Evolutionary conservation across 2,329 filamentous ascomycete species (phyloP).

Genomic region (Proliferodiscus dingleyae): DNA sequence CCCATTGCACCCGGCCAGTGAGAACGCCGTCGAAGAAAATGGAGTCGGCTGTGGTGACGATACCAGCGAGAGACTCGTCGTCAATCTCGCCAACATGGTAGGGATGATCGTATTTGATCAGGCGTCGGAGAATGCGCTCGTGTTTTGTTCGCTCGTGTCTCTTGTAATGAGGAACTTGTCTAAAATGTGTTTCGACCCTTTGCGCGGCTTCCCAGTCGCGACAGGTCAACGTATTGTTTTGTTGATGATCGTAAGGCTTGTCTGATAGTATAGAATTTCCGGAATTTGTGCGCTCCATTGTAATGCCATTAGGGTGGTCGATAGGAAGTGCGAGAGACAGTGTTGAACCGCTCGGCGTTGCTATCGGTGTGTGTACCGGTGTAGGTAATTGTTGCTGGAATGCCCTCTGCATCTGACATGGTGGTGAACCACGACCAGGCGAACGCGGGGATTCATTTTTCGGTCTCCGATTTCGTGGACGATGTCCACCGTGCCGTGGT

Average conservation of each 20-base stretch:
- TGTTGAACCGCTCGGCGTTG: conserved; percentile 8
- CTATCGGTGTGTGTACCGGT: conserved; percentile 14
- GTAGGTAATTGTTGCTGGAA: conserved; percentile 10
- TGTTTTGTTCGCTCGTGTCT: conserved; percentile 30
- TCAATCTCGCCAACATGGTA: conserved; percentile 50
- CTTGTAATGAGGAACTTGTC: conserved; percentile 11
- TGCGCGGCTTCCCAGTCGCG: conserved; percentile 21
- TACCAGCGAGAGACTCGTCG: conserved; percentile 50
- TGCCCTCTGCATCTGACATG: conserved; percentile 10
- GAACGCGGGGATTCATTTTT: conserved; percentile 13
- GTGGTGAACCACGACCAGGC: conserved; percentile 9
- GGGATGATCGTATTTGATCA: conserved; percentile 46
- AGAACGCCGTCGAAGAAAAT: conserved; percentile 57
- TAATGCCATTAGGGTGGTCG: conserved; percentile 15
- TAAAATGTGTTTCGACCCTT: conserved; percentile 20
- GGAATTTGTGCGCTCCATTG: conserved; percentile 29
- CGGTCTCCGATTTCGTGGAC: conserved; percentile 11
- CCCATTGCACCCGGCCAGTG: conserved; percentile 54
- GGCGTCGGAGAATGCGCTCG: conserved; percentile 51
- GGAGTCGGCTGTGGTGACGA: conserved; percentile 57
- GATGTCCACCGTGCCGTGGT: conserved; percentile 12
- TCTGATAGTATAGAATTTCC: conserved; percentile 30
- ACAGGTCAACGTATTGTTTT: conserved; percentile 16
- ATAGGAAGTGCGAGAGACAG: conserved; percentile 7
- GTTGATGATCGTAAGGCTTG: conserved; percentile 15